Evolutionary conservation across 495 filamentous ascomycete species (phyloP).

Genomic region (Xylaria grammica): DNA sequence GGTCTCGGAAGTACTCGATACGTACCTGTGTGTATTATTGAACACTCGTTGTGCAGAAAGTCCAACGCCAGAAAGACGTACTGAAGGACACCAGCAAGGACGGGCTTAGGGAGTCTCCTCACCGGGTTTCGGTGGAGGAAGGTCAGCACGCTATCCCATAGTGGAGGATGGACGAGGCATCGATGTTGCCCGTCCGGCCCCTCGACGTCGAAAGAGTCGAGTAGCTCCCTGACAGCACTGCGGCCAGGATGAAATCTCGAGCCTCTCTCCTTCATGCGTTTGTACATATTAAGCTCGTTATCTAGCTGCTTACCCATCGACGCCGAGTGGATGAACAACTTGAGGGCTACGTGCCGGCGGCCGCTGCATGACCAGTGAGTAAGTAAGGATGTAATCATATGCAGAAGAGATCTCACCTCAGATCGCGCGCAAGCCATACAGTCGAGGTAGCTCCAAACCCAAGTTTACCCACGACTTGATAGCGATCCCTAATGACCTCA

Average conservation of each 20-base stretch:
- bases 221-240: conserved; percentile 40
- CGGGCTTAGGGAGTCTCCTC: conserved; percentile 31
- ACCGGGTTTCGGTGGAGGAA: conserved; percentile 39
- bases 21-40: conserved; percentile 53
- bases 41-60: conserved; percentile 23
- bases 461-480: conserved; percentile 58
- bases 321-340: conserved; percentile 42
- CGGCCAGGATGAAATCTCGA: conserved; percentile 41
- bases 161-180: conserved; percentile 51
- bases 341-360: conserved; percentile 47
- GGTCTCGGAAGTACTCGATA: too few species aligned
- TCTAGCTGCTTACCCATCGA: conserved; percentile 24
- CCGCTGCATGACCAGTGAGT: conserved; percentile 29
- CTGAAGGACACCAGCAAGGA: conserved; percentile 40
- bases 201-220: conserved; percentile 47
- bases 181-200: conserved; percentile 48
- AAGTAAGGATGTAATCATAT: background rate
- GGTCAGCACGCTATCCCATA: conserved; percentile 41
- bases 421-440: conserved; percentile 58
- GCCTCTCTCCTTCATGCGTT: conserved; percentile 36
- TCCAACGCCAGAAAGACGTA: conserved; percentile 44
- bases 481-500: conserved; percentile 52
- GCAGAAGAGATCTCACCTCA: conserved; percentile 44
- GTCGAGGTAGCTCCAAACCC: conserved; percentile 61
- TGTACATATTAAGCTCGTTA: conserved; percentile 47